Conservation (phyloP, 805 yeast genomes). For the Teunomyces aglyptinius region DNA sequence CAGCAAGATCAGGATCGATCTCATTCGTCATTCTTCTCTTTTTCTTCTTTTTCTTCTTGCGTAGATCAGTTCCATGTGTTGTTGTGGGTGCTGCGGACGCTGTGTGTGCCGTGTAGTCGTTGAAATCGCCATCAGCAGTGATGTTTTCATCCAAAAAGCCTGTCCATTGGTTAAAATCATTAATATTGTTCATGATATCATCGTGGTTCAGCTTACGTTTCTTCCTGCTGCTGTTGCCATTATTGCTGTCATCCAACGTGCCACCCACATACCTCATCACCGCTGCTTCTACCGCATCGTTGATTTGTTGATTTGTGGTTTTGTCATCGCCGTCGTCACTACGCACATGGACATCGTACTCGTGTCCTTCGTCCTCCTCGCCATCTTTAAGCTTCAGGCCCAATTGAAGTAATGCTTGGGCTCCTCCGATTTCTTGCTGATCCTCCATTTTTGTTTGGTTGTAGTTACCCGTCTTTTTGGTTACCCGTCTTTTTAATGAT, state of each 20-base stretch:
- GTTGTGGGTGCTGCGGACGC: neutral
- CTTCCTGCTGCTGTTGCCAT: constrained; percentile 7
- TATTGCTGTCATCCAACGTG: constrained; percentile 32
- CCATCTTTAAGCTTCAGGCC: constrained; percentile 31
- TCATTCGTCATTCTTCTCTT: constrained; percentile 17
- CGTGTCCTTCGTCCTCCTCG: constrained; percentile 4
- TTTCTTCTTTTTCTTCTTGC: constrained; percentile 14
- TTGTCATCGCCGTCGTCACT: constrained; percentile 17
- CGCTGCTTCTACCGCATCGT: constrained; percentile 71
- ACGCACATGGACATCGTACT: neutral
- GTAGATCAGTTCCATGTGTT: neutral
- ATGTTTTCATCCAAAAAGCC: constrained; percentile 26
- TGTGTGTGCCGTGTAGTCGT: constrained; percentile 6
- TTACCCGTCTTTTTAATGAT: constrained; percentile 11
- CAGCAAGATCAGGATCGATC: constrained; percentile 40
- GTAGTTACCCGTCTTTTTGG: neutral
- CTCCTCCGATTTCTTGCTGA: constrained; percentile 45
- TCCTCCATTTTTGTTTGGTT: constrained; percentile 22
- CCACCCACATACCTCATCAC: constrained; percentile 73
- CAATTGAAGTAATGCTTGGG: constrained; percentile 43
- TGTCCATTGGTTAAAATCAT: constrained; percentile 55
- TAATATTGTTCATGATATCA: constrained; percentile 34
- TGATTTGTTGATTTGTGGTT: constrained; percentile 38
- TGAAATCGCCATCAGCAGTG: constrained; percentile 9
- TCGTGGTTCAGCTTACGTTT: constrained; percentile 31